Evolutionary conservation across 1,284 basidiomycete genomes (phyloP).

Genomic region (Ustilago curta): DNA sequence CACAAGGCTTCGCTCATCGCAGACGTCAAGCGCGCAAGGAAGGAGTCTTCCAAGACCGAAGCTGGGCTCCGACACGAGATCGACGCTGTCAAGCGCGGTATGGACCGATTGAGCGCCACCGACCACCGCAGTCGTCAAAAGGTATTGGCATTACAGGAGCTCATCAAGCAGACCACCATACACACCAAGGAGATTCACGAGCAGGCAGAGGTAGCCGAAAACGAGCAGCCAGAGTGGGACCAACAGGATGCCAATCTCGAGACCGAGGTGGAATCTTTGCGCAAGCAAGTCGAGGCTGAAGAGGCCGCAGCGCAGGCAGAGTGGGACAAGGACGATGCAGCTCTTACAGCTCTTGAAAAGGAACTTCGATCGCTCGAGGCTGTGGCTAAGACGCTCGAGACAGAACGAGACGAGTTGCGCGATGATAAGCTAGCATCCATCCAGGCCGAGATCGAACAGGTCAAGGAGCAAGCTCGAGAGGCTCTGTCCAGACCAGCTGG

Average conservation of each 20-base stretch:
- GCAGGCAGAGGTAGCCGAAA: conserved; percentile 51
- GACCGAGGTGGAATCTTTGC: conserved; percentile 28
- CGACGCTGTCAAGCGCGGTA: conserved; percentile 56
- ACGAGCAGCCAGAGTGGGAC: conserved; percentile 50
- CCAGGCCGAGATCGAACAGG: conserved; percentile 40
- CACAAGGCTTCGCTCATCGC: conserved; percentile 41
- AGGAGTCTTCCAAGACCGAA: conserved; percentile 58
- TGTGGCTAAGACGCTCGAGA: conserved; percentile 28
- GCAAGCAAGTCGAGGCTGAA: conserved; percentile 41
- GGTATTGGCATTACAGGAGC: conserved; percentile 60
- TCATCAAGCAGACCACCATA: conserved; percentile 58
- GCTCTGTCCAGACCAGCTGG: conserved; percentile 23
- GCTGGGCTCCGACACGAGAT: conserved; percentile 56
- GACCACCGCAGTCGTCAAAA: conserved; percentile 62
- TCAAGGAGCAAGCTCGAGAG: conserved; percentile 40
- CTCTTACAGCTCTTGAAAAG: conserved; percentile 43
- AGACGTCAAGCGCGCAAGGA: conserved; percentile 52
- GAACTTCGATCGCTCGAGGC: conserved; percentile 41
- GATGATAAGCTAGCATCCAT: conserved; percentile 40
- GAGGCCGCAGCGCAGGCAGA: conserved; percentile 38
- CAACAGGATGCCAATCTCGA: conserved; percentile 36
- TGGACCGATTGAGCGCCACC: conserved; percentile 54
- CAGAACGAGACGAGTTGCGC: conserved; percentile 43
- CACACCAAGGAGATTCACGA: conserved; percentile 54
- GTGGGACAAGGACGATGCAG: conserved; percentile 46